Evolutionary conservation across 169 alveolate genomes (phyloP), one percentile per base, ranked within the genome.

Genomic region (Eimeria necatrix): DNA sequence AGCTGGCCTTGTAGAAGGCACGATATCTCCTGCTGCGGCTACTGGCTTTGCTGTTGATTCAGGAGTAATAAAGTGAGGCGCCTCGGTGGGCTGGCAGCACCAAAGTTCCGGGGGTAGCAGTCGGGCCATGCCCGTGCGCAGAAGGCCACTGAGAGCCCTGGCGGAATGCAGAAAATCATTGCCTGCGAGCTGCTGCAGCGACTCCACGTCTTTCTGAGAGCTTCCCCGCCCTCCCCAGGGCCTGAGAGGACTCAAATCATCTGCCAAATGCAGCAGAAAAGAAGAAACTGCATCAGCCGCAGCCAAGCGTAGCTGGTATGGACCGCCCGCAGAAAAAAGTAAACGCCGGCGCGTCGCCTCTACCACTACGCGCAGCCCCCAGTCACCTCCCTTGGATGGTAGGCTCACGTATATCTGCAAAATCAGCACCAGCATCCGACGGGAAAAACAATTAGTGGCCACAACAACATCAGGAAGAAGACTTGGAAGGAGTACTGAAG

Each of bases 281-380:
- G 90, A 51, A n/a, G 90, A 41, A 8, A 51, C 70, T 4, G 53
- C 24, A 51, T 81, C 90, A 51, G 90, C 90, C 22, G 90, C 70
- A 3, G 59, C 64, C 74, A 81, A 24, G 22, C 60, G 90, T n/a
- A 81, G 74, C 52, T 52, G 90, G n/a, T 12, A 8, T 0, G 51
- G 49, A 7, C 49, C 56, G 3, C 49, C 53, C 9, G 90, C 73
- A 10, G 52, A 14, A 56, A 81, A 81, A 5, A 46, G 32, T 4
- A 53, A 4, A 26, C 90, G 90, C 10, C 73, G 73, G 4, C 90
- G 73, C 53, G 74, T 52, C 5, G 90, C 90, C 53, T 51, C 90
- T 4, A 81, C 53, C 53, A 81, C 90, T 16, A 81, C n/a, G 22
- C 90, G 90, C 74, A 81, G 16, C 4, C 90, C 90, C 90, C 90